Evolutionary conservation across 2,329 filamentous ascomycete genomes (phyloP), one percentile per base, ranked within the genome.

Genomic region (Fusarium sp.): DNA sequence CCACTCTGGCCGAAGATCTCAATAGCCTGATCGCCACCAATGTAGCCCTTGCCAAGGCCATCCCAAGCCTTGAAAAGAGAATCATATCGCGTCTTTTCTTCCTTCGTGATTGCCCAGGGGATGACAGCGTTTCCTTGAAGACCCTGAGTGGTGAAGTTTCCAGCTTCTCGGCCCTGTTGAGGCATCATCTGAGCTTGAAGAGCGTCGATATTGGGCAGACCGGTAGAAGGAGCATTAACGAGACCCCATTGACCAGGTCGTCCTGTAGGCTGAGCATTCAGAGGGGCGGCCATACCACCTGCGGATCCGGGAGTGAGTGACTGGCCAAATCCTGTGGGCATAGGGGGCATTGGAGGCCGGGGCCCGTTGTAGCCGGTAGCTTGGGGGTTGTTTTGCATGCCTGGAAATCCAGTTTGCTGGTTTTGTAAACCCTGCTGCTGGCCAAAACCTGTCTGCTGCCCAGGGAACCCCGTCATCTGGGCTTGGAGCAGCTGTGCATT

Each of bases 1-100:
- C 96, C 96, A 84, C 95, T 98, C 80, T 99, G 96, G 12, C 95
- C 93, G 80, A 99, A 95, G 66, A 99, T 97, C 81, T 99, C 96
- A 78, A 98, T 96, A 17, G 96, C 95, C 75, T 96, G 94, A 74
- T 93, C 93, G 56, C 96, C 96, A 49, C 91, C 92, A 78, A 99
- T 97, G 77, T 91, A 97, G 0, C 96, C 96, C 81, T 97, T 98
- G 70, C 91, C 89, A 70, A 99, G 89, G 5, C 96, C 96, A 82
- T 99, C 96, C 96, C 96, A 99, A 8, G 95, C 95, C 71, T 91
- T 93, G 86, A 99, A 99, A 37, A 98, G 89, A 66, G 94, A 89
- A 81, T 99, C 96, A 75, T 99, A 99, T 70, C 97, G 92, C 67
- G 93, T 95, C 86, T 99, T 99, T 82, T 99, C 96, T 70, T 98